Conservation (phyloP, 2,329 filamentous ascomycete species). For the Cadophora sp. region DNA sequence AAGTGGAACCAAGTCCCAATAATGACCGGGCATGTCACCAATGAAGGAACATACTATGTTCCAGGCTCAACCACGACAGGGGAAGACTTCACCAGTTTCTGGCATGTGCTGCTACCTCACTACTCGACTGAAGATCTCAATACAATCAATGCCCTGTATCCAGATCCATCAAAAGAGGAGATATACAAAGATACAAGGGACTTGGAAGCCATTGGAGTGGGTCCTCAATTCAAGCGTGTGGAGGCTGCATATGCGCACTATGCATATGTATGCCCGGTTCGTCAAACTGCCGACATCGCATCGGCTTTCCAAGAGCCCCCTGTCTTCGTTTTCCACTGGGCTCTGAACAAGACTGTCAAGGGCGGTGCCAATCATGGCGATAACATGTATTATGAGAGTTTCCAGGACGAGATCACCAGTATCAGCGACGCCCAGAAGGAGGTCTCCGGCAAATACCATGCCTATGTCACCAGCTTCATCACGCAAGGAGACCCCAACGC, state of each 20-base stretch:
- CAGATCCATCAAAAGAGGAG: constrained; percentile 56
- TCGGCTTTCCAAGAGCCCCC: constrained; percentile 24
- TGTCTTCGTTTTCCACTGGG: constrained; percentile 65
- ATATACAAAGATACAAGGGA: constrained; percentile 49
- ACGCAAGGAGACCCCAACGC: constrained; percentile 36
- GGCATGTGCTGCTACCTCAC: constrained; percentile 64
- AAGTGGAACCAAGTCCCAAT: constrained; percentile 63
- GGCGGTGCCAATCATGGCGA: constrained; percentile 52
- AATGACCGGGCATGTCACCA: constrained; percentile 71
- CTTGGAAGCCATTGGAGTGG: constrained; percentile 46
- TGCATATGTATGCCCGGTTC: constrained; percentile 67
- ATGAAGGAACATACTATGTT: constrained; percentile 71
- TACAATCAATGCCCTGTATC: constrained; percentile 64
- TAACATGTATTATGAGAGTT: constrained; percentile 54
- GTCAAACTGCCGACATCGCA: constrained; percentile 60
- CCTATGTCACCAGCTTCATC: constrained; percentile 39
- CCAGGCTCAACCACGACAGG: constrained; percentile 53
- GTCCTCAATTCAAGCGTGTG: constrained; percentile 62
- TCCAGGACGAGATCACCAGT: constrained; percentile 40
- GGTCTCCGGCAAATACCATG: constrained; percentile 35
- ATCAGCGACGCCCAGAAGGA: constrained; percentile 33
- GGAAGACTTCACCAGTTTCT: constrained; percentile 64
- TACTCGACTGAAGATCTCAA: constrained; percentile 59
- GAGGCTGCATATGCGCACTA: constrained; percentile 68
- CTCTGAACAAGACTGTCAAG: constrained; percentile 48